phyloP scores from a whole-genome alignment of 805 yeast genomes.

The Candida saitoana region DNA sequence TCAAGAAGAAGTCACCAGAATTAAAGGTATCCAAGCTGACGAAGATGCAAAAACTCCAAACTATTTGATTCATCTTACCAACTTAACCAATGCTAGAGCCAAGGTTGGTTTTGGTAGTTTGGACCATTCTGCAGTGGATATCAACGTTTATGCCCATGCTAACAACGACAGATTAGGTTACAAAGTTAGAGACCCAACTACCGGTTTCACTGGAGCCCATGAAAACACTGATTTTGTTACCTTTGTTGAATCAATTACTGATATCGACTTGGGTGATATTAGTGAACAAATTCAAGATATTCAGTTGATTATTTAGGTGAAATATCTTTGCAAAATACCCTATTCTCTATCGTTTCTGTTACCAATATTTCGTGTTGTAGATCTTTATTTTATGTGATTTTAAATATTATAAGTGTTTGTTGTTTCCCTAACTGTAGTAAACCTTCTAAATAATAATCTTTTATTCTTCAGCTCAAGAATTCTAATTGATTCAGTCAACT shows the following conservation, averaged over 20 bases:
- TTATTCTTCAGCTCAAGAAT: too few species aligned
- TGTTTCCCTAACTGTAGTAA: too few species aligned
- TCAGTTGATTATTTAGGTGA: too few species aligned
- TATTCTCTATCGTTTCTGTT: too few species aligned
- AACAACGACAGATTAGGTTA: conserved; percentile 52
- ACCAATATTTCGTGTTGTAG: too few species aligned
- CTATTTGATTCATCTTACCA: conserved; percentile 54
- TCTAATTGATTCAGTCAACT: too few species aligned
- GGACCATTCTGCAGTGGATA: conserved; percentile 95
- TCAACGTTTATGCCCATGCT: conserved; percentile 82
- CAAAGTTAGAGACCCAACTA: conserved; percentile 27
- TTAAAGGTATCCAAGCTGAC: conserved; percentile 14
- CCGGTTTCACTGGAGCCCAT: conserved; percentile 67
- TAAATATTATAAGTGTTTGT: too few species aligned
- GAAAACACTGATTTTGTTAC: conserved; percentile 85
- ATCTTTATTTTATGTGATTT: too few species aligned
- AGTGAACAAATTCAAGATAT: conserved; percentile 49
- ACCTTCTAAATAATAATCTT: too few species aligned
- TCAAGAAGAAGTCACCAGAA: conserved; percentile 41
- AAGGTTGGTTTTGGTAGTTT: conserved; percentile 96
- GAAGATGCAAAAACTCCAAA: too few species aligned
- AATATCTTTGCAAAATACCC: too few species aligned
- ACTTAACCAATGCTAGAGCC: conserved; percentile 75
- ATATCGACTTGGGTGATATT: conserved; percentile 44
- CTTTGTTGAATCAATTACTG: conserved; percentile 57